Evolutionary conservation across 805 yeast species (phyloP).

Genomic region (Alloascoidea africana): DNA sequence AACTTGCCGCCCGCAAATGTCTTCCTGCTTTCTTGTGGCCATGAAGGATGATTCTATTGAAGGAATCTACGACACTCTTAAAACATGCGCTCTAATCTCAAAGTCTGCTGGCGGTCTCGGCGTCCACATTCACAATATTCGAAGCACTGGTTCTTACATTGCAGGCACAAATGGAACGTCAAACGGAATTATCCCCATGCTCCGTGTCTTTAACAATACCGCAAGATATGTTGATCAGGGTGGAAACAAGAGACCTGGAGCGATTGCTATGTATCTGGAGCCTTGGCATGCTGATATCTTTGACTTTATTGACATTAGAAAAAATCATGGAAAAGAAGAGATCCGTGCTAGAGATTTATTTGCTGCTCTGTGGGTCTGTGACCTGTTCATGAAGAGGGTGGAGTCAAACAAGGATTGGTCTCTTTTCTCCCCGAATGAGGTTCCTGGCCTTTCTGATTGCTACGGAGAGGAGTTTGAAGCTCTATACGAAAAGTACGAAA

Average conservation of each 20-base stretch:
- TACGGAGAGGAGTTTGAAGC: conserved; percentile 75
- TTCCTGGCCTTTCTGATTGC: conserved; percentile 71
- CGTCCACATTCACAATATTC: conserved; percentile 71
- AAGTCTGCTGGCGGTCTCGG: conserved; percentile 97
- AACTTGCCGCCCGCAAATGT: conserved; percentile 68
- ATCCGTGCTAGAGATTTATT: conserved; percentile 85
- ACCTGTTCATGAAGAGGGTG: conserved; percentile 85
- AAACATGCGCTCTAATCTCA: conserved; percentile 79
- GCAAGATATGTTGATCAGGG: conserved; percentile 98
- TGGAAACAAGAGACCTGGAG: conserved; percentile 96
- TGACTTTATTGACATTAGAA: conserved; percentile 73
- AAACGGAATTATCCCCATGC: conserved; percentile 91
- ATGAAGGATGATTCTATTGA: conserved; percentile 93
- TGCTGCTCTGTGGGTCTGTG: conserved; percentile 91
- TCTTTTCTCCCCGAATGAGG: conserved; percentile 76
- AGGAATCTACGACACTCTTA: conserved; percentile 83
- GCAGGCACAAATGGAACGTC: conserved; percentile 90
- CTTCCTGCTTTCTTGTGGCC: conserved; percentile 84
- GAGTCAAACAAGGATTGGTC: conserved; percentile 73
- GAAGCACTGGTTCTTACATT: conserved; percentile 76
- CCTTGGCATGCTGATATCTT: conserved; percentile 96
- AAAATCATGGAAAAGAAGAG: conserved; percentile 94
- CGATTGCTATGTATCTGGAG: conserved; percentile 84
- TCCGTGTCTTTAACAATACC: conserved; percentile 86
- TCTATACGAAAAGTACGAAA: conserved; percentile 60